Percentiles rank a stretch among this genome's conserved stretches.
Evolutionary conservation across 2,329 filamentous ascomycete species (phyloP).

Genomic region (Eurotiales sp.): DNA sequence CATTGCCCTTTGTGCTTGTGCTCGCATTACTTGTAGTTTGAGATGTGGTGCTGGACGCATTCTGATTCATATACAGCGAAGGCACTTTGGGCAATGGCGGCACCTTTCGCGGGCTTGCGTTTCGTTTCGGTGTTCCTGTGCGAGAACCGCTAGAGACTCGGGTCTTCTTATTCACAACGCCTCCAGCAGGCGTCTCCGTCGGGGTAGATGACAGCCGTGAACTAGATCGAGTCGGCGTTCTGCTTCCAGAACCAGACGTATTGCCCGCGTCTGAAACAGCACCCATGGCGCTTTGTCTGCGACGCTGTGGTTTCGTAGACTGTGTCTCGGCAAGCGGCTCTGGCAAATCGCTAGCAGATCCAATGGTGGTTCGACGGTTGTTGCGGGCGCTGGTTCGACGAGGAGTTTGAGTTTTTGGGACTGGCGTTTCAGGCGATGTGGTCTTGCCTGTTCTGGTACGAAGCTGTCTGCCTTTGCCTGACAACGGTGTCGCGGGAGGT

Average conservation of each 20-base stretch:
- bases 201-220: slow-evolving; percentile 20
- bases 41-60: slow-evolving; percentile 14
- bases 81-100: slow-evolving; percentile 43
- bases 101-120: slow-evolving; percentile 33
- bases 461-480: slow-evolving; percentile 64
- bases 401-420: slow-evolving; percentile 47
- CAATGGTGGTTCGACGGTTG: slow-evolving; percentile 59
- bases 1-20: slow-evolving; percentile 22
- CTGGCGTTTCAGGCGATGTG: slow-evolving; percentile 44
- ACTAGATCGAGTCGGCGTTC: slow-evolving; percentile 12
- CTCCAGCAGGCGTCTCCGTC: slow-evolving; percentile 25
- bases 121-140: slow-evolving; percentile 34
- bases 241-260: slow-evolving; percentile 9
- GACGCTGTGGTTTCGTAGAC: neutral
- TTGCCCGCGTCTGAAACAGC: slow-evolving; percentile 15
- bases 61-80: slow-evolving; percentile 29
- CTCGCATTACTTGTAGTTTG: slow-evolving; percentile 2
- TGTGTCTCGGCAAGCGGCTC: slow-evolving; percentile 20
- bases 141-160: slow-evolving; percentile 50
- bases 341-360: slow-evolving; percentile 48
- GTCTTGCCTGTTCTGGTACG: slow-evolving; percentile 62
- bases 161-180: slow-evolving; percentile 57
- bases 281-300: slow-evolving; percentile 25
- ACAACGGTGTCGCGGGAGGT: slow-evolving; percentile 35
- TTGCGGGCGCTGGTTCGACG: slow-evolving; percentile 47